phyloP scores from a whole-genome alignment of 2,329 filamentous ascomycete species.

The Coniosporium uncinatum region DNA sequence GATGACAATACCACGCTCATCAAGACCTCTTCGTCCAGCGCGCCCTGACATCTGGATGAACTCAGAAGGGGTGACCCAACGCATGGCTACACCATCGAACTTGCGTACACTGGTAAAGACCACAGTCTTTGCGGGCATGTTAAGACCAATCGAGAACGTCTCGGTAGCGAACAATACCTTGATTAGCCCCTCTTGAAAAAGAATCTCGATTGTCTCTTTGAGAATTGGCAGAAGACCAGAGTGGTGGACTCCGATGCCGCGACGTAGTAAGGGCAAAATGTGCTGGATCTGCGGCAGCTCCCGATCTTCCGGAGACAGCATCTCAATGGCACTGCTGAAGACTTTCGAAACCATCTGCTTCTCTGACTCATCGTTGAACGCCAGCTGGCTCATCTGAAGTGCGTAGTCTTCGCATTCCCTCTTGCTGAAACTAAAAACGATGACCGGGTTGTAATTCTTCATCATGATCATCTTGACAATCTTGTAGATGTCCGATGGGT shows the following conservation, averaged over 20 bases:
- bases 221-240: constrained; percentile 92
- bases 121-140: constrained; percentile 99
- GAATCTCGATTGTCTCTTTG: constrained; percentile 97
- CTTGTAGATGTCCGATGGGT: constrained; percentile 80
- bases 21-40: constrained; percentile 92
- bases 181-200: constrained; percentile 97
- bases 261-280: constrained; percentile 80
- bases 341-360: constrained; percentile 93
- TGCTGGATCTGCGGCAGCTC: constrained; percentile 86
- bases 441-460: constrained; percentile 96
- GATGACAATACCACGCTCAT: constrained; percentile 97
- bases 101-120: constrained; percentile 98
- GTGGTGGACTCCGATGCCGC: constrained; percentile 96
- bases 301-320: constrained; percentile 87
- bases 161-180: constrained; percentile 98
- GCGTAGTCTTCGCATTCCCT: constrained; percentile 91
- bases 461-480: constrained; percentile 99
- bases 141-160: constrained; percentile 96
- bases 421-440: constrained; percentile 99
- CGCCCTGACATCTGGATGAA: constrained; percentile 99
- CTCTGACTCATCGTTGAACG: constrained; percentile 96
- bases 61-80: constrained; percentile 89
- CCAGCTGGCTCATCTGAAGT: constrained; percentile 77
- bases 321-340: constrained; percentile 89
- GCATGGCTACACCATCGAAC: constrained; percentile 76